Conservation (phyloP, 805 yeast species). For the Pichia thaimueangensis region DNA sequence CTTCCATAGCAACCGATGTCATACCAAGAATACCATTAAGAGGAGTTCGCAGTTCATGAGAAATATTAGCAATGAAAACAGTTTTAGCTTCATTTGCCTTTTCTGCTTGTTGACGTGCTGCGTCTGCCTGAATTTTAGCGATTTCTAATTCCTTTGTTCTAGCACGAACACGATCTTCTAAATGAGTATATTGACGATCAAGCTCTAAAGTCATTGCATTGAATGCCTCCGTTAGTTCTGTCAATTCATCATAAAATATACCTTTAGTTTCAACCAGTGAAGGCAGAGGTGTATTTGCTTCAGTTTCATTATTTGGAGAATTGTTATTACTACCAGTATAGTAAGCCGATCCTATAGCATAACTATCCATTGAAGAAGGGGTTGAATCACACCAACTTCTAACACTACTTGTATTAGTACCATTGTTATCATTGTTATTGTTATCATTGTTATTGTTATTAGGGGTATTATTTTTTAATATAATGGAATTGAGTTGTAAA, state of each 20-base stretch:
- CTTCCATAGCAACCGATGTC: conserved; percentile 92
- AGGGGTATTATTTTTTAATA: too few relatives aligned
- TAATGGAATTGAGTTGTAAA: too few relatives aligned
- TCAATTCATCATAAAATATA: conserved; percentile 72
- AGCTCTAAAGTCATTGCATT: conserved; percentile 87
- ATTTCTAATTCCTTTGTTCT: conserved; percentile 85
- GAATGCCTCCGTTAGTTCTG: conserved; percentile 82
- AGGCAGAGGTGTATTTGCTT: conserved; percentile 13
- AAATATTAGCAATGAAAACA: conserved; percentile 83
- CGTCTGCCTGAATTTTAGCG: conserved; percentile 71
- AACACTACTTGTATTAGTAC: conserved; percentile 4
- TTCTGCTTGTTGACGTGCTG: conserved; percentile 43
- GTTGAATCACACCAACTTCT: conserved; percentile 9
- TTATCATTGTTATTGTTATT: background rate
- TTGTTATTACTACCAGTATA: conserved; percentile 1
- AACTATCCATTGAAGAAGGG: conserved; percentile 15
- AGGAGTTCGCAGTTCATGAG: conserved; percentile 93
- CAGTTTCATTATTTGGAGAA: conserved; percentile 1
- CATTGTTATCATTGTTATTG: background rate
- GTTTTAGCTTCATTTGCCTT: conserved; percentile 96
- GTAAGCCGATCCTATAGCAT: conserved; percentile 11
- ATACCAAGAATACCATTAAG: conserved; percentile 93
- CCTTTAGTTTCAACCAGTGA: conserved; percentile 28
- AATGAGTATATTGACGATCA: conserved; percentile 71
- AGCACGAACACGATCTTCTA: conserved; percentile 82